These are phyloP conservation scores for Macroventuria anomochaeta DNA, from an alignment of 2,329 filamentous ascomycete species.

Conservation along the genomic window DNA sequence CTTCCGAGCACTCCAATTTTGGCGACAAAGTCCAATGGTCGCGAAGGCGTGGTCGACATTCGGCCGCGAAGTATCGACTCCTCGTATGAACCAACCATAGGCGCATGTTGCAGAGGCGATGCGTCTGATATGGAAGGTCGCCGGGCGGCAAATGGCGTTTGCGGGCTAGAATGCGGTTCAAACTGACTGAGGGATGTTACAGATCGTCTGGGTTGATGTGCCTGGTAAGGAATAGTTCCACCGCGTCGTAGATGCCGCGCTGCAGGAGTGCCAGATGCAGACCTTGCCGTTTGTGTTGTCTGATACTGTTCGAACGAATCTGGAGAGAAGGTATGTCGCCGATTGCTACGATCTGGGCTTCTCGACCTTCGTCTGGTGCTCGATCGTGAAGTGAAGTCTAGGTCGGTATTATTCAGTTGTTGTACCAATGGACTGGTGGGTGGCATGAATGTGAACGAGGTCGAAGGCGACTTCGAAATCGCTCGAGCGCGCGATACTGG, in stretches of 20 bases:
- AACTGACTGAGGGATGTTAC: slow-evolving; percentile 64
- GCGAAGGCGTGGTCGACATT: slow-evolving; percentile 96
- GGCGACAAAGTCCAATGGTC: slow-evolving; percentile 88
- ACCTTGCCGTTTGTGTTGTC: slow-evolving; percentile 48
- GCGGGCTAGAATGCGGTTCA: slow-evolving; percentile 50
- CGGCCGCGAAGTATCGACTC: slow-evolving; percentile 93
- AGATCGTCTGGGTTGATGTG: slow-evolving; percentile 79
- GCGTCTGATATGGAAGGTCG: slow-evolving; percentile 78
- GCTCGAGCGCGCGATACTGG: slow-evolving; percentile 52
- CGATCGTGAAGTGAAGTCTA: slow-evolving; percentile 64
- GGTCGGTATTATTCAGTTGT: slow-evolving; percentile 82
- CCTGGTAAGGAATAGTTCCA: slow-evolving; percentile 70
- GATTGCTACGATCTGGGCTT: slow-evolving; percentile 58
- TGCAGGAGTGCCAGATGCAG: slow-evolving; percentile 40
- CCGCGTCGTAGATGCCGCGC: slow-evolving; percentile 61
- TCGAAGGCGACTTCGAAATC: slow-evolving; percentile 68
- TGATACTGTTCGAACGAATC: slow-evolving; percentile 61
- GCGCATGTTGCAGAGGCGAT: slow-evolving; percentile 83
- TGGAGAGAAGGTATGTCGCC: slow-evolving; percentile 76
- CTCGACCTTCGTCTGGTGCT: slow-evolving; percentile 44
- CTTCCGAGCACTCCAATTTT: slow-evolving; percentile 93
- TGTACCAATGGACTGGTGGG: slow-evolving; percentile 93
- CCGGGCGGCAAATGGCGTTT: slow-evolving; percentile 58
- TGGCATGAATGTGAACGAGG: slow-evolving; percentile 81
- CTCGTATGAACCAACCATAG: slow-evolving; percentile 97